phyloP scores from a whole-genome alignment of 139 green algal genomes.

The Picochlorum sp. region DNA sequence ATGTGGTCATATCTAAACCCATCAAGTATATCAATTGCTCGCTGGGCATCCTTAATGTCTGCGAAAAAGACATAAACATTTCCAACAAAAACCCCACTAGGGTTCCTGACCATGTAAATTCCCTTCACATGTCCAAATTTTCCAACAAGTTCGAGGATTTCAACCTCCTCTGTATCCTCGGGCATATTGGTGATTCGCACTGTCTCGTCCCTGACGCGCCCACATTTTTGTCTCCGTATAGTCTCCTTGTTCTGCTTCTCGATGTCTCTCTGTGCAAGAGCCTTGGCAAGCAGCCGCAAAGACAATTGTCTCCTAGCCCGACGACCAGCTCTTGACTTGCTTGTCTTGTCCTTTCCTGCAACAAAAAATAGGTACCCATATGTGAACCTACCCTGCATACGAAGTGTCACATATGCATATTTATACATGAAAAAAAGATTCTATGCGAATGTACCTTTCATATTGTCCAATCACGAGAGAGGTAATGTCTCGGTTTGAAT shows the following conservation, averaged over 20 bases:
- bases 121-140: conserved; percentile 86
- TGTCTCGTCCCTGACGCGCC: conserved; percentile 66
- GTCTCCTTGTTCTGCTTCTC: conserved; percentile 30
- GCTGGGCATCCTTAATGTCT: conserved; percentile 70
- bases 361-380: too few relatives aligned
- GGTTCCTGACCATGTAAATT: conserved; percentile 91
- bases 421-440: too few relatives aligned
- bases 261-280: conserved; percentile 7
- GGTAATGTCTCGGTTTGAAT: too few relatives aligned
- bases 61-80: conserved; percentile 99
- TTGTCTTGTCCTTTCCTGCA: too few relatives aligned
- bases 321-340: conserved; percentile 1
- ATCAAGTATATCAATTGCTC: conserved; percentile 86
- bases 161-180: conserved; percentile 85
- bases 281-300: too few relatives aligned
- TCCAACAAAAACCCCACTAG: conserved; percentile 80
- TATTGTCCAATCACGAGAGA: too few relatives aligned
- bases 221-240: conserved; percentile 23
- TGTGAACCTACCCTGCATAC: too few relatives aligned
- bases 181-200: conserved; percentile 95
- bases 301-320: background rate
- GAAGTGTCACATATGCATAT: too few relatives aligned
- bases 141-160: conserved; percentile 90
- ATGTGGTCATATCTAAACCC: conserved; percentile 97
- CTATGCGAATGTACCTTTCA: too few relatives aligned